Base-by-base conservation (phyloP, 176 grass and related monocot genomes). In the Ampelocalamus luodianensis region DNA sequence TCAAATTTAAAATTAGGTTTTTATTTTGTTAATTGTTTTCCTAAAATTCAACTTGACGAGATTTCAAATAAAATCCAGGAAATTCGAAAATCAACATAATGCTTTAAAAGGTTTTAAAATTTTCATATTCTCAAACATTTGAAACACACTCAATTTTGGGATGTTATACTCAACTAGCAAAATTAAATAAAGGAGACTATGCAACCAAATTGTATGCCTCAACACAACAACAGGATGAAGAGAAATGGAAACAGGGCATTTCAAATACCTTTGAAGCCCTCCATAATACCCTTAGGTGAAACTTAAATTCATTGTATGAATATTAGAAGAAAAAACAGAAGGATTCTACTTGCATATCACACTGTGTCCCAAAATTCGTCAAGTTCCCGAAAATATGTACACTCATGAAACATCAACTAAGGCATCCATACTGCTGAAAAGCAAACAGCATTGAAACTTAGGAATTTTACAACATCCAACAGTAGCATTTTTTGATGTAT, bases 341-440 rank as follows among this genome's bases (percentile, higher is more conserved):
- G 10, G 51, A 27, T 34, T 53, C 40, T 77, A 76, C 49, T 45
- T 45, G 74, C 45, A 36, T 29, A 44, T 20, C 6, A 38, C 45
- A 81, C 37, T 15, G 1, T 23, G 34, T 51, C 48, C 51, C 12
- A 20, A 83, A 59, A 49, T 61, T 46, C 40, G 4, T 5, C 16
- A 73, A 73, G 55, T 37, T 83, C 58, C 37, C 4, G 17, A 78
- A 51, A 83, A 74, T 14, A 74, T 51, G 29, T 0, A 37, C 12
- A 13, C 27, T 39, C n/a, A 26, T 20, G 16, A 46, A 67, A 42
- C 48, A 51, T 55, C 37, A 46, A 32, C 18, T 62, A 44, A 59
- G 24, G 8, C 8, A 11, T 69, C 70, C 26, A 74, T 38, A 24
- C 3, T 23, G n/a, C 55, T 73, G 71, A 73, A 72, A 62, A 62